Evolutionary conservation across 2,329 filamentous ascomycete species (phyloP).

Genomic region (Paecilomyces fulvus): DNA sequence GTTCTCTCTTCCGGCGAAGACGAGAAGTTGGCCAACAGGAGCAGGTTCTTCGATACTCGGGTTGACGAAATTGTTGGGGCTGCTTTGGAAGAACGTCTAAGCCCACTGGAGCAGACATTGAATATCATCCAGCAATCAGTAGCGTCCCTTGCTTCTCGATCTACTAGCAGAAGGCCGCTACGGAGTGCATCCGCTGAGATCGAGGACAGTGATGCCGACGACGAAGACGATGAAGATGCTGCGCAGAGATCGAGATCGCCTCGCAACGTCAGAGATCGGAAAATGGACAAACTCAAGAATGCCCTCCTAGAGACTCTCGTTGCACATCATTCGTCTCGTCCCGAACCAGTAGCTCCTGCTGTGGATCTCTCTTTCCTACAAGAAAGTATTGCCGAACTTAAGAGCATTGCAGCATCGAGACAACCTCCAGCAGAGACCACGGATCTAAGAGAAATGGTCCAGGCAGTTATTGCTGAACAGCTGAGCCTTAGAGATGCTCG

Average conservation of each 20-base stretch:
- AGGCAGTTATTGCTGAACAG: conserved; percentile 53
- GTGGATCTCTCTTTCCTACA: conserved; percentile 32
- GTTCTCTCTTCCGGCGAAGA: conserved; percentile 76
- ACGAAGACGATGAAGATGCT: conserved; percentile 54
- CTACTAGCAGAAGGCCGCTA: conserved; percentile 50
- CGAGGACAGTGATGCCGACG: conserved; percentile 80
- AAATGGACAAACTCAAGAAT: conserved; percentile 68
- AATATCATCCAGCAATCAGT: conserved; percentile 65
- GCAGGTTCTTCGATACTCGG: conserved; percentile 82
- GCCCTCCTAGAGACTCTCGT: conserved; percentile 59
- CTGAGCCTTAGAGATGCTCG: conserved; percentile 45
- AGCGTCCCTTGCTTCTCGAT: conserved; percentile 47
- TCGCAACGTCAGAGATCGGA: conserved; percentile 57
- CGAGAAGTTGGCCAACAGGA: conserved; percentile 69
- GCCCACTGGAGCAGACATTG: conserved; percentile 73
- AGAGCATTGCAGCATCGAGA: conserved; percentile 13
- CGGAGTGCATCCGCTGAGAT: conserved; percentile 63
- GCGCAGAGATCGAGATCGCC: conserved; percentile 67
- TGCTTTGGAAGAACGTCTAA: conserved; percentile 65
- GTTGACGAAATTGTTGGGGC: conserved; percentile 79
- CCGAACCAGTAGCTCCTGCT: conserved; percentile 12
- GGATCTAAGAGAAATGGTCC: conserved; percentile 54
- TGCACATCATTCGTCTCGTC: conserved; percentile 30
- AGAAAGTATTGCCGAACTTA: conserved; percentile 27
- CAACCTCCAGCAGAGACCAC: conserved; percentile 30